A percentile compares a stretch with the other conserved stretches of the same genome.
Evolutionary conservation across 352 stramenopile species (phyloP).

Genomic region (Elongisporangium senticosum): DNA sequence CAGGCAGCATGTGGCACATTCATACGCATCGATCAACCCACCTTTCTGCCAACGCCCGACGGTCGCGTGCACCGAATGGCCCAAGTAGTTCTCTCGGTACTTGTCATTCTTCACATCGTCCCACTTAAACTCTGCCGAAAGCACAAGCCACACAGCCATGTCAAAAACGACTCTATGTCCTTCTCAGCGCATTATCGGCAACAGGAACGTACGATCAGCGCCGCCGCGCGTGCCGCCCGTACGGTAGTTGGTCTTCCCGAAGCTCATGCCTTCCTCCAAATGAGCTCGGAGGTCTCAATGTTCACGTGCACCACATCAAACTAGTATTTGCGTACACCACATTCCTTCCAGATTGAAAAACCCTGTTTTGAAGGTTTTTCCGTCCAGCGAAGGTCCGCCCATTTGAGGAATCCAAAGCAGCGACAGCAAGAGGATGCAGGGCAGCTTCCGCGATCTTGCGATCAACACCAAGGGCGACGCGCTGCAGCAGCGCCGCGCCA

Average conservation of each 20-base stretch:
- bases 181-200: neutral
- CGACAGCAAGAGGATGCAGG: slow-evolving; percentile 20
- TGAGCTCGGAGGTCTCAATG: neutral
- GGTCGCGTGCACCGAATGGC: slow-evolving; percentile 81
- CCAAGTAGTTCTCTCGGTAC: slow-evolving; percentile 90
- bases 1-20: slow-evolving; percentile 4
- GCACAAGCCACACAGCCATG: neutral
- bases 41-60: slow-evolving; percentile 87
- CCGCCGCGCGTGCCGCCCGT: slow-evolving; percentile 80
- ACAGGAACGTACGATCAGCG: slow-evolving; percentile 63
- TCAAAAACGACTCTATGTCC: neutral
- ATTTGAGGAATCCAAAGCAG: neutral
- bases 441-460: slow-evolving; percentile 27
- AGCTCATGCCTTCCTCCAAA: slow-evolving; percentile 49
- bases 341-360: too few species aligned
- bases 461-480: slow-evolving; percentile 6
- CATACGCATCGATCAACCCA: neutral
- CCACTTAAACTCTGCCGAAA: slow-evolving; percentile 85
- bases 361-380: too few species aligned
- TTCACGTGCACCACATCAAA: slow-evolving; percentile 1
- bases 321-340: neutral
- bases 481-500: slow-evolving; percentile 11
- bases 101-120: slow-evolving; percentile 93
- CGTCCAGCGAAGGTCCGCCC: neutral
- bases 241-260: slow-evolving; percentile 84